These are phyloP conservation scores for Chrysanthemum makinoi DNA, from an alignment of 129 eudicot species.

Conservation along the genomic window DNA sequence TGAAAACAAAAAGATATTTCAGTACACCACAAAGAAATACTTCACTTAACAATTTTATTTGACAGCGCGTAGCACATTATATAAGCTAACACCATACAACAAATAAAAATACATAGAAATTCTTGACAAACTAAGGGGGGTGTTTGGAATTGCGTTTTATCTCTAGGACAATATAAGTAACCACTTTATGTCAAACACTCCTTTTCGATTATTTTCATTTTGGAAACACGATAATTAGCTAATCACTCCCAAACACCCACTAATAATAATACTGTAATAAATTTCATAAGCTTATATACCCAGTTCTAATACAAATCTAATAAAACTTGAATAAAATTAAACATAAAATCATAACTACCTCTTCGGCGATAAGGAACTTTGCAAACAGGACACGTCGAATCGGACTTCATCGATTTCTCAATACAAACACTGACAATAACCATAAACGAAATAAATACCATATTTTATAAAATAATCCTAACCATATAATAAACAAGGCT, in stretches of 20 bases:
- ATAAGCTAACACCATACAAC: not conserved
- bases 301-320: not conserved
- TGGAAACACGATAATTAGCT: too few relatives aligned
- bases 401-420: conserved; percentile 73
- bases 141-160: too few relatives aligned
- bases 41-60: not conserved
- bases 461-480: not conserved
- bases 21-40: not conserved
- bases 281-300: too few relatives aligned
- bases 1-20: conserved; percentile 24
- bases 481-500: not conserved
- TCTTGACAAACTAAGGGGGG: not conserved
- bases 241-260: too few relatives aligned
- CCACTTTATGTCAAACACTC: too few relatives aligned
- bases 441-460: not conserved
- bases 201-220: too few relatives aligned
- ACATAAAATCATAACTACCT: conserved; percentile 43
- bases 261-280: too few relatives aligned
- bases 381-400: conserved; percentile 83
- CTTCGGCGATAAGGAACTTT: conserved; percentile 80
- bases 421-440: conserved; percentile 62
- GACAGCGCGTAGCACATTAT: not conserved
- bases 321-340: not conserved
- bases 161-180: too few relatives aligned
- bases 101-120: not conserved